Conservation (phyloP, 1,139 yeast genomes). For the Yamadazyma epiphylla region DNA sequence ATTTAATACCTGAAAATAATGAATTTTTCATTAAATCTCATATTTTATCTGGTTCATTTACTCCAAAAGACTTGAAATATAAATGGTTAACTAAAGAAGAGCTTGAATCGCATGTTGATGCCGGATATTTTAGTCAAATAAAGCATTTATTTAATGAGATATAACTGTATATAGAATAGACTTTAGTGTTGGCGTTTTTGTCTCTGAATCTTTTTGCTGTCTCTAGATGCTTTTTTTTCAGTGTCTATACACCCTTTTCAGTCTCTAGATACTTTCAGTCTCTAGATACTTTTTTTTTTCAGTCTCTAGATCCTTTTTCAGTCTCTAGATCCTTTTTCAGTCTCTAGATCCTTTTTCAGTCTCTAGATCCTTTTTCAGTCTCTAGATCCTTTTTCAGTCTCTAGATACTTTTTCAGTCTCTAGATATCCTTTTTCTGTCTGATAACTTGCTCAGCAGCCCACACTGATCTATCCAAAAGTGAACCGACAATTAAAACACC, state of each 20-base stretch:
- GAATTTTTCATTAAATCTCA: constrained; percentile 84
- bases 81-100: constrained; percentile 89
- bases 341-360: too few species aligned
- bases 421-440: constrained; percentile 63
- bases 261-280: too few species aligned
- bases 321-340: too few species aligned
- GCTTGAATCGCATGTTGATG: constrained; percentile 50
- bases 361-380: too few species aligned
- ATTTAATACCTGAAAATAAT: constrained; percentile 43
- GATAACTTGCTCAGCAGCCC: constrained; percentile 82
- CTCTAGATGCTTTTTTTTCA: too few species aligned
- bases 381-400: too few species aligned
- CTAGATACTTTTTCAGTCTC: too few species aligned
- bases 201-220: too few species aligned
- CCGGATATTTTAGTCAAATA: constrained; percentile 52
- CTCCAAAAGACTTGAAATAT: constrained; percentile 45
- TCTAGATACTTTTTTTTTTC: too few species aligned
- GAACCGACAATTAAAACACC: constrained; percentile 94
- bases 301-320: too few species aligned
- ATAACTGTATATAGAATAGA: constrained; percentile 16
- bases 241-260: too few species aligned
- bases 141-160: constrained; percentile 51
- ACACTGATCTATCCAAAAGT: constrained; percentile 78
- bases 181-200: not conserved
- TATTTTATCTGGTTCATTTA: constrained; percentile 82